phyloP scores from a whole-genome alignment of 2,329 filamentous ascomycete species.

The Botrytis paeoniae region DNA sequence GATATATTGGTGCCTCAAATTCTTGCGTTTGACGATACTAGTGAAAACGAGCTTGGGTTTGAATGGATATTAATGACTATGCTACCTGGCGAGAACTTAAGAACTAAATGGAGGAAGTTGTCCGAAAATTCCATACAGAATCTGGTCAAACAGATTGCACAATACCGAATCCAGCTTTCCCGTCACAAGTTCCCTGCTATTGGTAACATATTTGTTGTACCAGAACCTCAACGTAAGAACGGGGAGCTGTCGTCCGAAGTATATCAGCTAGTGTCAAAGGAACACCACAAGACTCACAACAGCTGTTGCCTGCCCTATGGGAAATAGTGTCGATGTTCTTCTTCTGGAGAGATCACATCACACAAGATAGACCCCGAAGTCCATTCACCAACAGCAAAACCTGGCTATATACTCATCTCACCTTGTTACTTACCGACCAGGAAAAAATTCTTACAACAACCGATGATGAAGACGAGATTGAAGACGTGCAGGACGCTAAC shows the following conservation, averaged over 20 bases:
- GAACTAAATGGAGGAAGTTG: constrained; percentile 38
- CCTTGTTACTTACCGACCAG: neutral
- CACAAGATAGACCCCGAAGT: constrained; percentile 3
- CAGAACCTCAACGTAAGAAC: neutral
- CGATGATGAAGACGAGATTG: constrained; percentile 32
- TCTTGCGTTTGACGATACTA: constrained; percentile 37
- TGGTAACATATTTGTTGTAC: neutral
- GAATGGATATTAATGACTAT: constrained; percentile 44
- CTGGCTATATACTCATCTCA: constrained; percentile 17
- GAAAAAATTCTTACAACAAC: constrained; percentile 4
- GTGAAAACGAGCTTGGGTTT: constrained; percentile 40
- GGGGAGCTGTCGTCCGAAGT: neutral
- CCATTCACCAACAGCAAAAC: constrained; percentile 16
- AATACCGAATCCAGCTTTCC: constrained; percentile 36
- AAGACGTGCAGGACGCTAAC: constrained; percentile 37
- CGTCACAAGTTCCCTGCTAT: constrained; percentile 13
- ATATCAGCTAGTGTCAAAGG: neutral
- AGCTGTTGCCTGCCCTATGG: neutral
- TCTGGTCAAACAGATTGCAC: constrained; percentile 37
- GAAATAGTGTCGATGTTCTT: neutral
- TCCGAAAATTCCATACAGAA: constrained; percentile 37
- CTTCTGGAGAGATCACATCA: constrained; percentile 14
- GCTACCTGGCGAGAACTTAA: constrained; percentile 27
- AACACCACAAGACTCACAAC: neutral
- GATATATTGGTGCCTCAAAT: constrained; percentile 39